phyloP scores from a whole-genome alignment of 345 rosid genomes.

The Populus nigra region DNA sequence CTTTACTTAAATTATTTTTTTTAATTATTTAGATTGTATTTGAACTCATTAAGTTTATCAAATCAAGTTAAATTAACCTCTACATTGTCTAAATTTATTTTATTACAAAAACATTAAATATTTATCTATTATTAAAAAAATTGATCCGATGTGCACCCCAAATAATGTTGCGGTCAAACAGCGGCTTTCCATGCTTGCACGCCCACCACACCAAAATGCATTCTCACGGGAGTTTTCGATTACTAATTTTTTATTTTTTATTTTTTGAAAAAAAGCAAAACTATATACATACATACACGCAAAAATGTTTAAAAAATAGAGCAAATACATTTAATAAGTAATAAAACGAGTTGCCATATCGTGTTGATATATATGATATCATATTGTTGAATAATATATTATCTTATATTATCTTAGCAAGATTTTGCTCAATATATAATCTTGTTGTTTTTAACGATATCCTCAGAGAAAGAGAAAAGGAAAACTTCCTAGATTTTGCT shows the following conservation, averaged over 20 bases:
- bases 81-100: too few species aligned
- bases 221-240: neutral
- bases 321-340: neutral
- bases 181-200: neutral
- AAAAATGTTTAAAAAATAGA: neutral
- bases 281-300: neutral
- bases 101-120: too few species aligned
- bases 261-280: too few species aligned
- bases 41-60: rapidly evolving
- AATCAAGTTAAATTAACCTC: rapidly evolving
- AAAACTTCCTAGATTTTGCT: neutral
- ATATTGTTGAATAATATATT: neutral
- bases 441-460: neutral
- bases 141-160: too few species aligned
- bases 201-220: neutral
- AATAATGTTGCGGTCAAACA: too few species aligned
- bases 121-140: too few species aligned
- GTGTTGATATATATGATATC: neutral
- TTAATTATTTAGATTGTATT: too few species aligned
- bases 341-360: neutral
- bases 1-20: too few species aligned
- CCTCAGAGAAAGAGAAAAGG: too few species aligned
- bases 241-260: too few species aligned
- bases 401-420: too few species aligned
- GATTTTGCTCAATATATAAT: neutral